A percentile compares a stretch with the other conserved stretches of the same genome.
phyloP scores from a whole-genome alignment of 352 stramenopile genomes.

The Phytophthora capsici region DNA sequence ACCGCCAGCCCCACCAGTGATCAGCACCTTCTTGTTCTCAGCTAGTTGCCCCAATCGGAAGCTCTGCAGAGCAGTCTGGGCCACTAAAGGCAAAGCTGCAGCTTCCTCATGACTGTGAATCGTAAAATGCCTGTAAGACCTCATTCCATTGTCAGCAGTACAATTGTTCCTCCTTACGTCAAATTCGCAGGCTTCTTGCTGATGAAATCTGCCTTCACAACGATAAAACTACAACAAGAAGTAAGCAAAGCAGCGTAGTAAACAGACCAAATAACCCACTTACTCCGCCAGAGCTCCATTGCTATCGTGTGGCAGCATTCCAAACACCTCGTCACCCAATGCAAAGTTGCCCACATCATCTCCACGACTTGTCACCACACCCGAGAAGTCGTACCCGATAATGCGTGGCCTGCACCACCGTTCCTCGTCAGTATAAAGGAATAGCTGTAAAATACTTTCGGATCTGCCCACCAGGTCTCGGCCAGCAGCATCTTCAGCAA shows the following conservation, averaged over 20 bases:
- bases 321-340: slow-evolving; percentile 72
- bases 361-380: slow-evolving; percentile 62
- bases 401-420: slow-evolving; percentile 62
- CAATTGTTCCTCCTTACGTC: slow-evolving; percentile 34
- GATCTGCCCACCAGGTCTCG: slow-evolving; percentile 38
- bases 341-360: slow-evolving; percentile 62
- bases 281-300: slow-evolving; percentile 78
- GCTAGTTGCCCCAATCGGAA: slow-evolving; percentile 59
- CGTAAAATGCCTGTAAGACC: neutral
- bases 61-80: slow-evolving; percentile 55
- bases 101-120: slow-evolving; percentile 64
- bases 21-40: slow-evolving; percentile 74
- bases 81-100: slow-evolving; percentile 65
- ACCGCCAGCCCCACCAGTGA: slow-evolving; percentile 75
- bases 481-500: slow-evolving; percentile 68
- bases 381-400: slow-evolving; percentile 77
- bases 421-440: neutral
- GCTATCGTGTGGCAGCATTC: slow-evolving; percentile 69
- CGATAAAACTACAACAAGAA: slow-evolving; percentile 45
- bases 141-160: neutral
- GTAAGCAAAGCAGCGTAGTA: neutral
- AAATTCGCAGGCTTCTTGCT: slow-evolving; percentile 74
- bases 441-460: neutral
- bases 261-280: slow-evolving; percentile 9
- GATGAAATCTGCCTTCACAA: slow-evolving; percentile 62